Percentiles rank a stretch among this genome's conserved stretches.
Conservation (phyloP, 768 basidiomycete genomes). For the Phylloporus arenicola region DNA sequence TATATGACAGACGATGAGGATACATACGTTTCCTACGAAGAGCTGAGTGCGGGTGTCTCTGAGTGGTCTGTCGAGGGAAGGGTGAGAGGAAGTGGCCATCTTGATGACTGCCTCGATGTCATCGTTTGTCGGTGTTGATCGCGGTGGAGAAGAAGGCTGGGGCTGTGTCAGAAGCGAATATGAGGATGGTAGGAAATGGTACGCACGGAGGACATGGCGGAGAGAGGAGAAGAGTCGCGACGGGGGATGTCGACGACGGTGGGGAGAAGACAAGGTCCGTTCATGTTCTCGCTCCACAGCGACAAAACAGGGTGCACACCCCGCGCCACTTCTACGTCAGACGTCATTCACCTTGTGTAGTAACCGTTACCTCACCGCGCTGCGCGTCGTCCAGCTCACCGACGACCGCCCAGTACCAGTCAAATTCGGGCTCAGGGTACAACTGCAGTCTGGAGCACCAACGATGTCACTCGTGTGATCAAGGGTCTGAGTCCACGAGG, state of each 20-base stretch:
- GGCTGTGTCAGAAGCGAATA: conserved; percentile 10
- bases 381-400: background rate
- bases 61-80: conserved; percentile 45
- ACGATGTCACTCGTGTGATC: no score
- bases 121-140: conserved; percentile 55
- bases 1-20: background rate
- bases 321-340: conserved; percentile 30
- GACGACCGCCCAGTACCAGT: background rate
- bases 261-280: conserved; percentile 9
- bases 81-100: conserved; percentile 74
- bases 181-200: background rate
- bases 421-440: conserved; percentile 1
- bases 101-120: conserved; percentile 92
- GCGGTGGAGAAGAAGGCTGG: background rate
- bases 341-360: conserved; percentile 27
- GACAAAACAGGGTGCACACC: conserved; percentile 32
- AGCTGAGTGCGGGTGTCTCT: conserved; percentile 92
- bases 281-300: conserved; percentile 33
- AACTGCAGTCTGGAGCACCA: no score
- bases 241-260: background rate
- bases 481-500: background rate
- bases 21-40: conserved; percentile 89
- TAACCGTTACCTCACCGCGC: conserved; percentile 1
- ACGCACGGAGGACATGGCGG: conserved; percentile 14
- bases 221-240: background rate